phyloP scores from a whole-genome alignment of 202 grass and related monocot genomes.

The Schoenoplectus tabernaemontani region DNA sequence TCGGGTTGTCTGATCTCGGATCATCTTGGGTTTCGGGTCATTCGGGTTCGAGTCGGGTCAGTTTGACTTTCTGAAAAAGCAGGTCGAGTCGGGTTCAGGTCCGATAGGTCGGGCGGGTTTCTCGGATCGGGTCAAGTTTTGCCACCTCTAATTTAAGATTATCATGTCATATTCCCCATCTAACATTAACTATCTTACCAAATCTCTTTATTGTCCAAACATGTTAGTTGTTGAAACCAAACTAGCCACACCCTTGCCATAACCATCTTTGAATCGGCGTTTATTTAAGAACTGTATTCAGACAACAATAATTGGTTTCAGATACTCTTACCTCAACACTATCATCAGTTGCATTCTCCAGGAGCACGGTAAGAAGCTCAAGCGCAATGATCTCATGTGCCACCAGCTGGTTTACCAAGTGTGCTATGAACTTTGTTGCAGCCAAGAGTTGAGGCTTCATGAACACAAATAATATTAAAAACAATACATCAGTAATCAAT shows the following conservation, averaged over 20 bases:
- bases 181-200: background rate
- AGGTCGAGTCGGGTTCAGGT: no score
- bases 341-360: slow-evolving; percentile 90
- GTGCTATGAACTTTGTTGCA: slow-evolving; percentile 91
- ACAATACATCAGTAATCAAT: background rate
- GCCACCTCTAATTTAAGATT: no score
- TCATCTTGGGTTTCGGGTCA: no score
- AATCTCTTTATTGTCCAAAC: background rate
- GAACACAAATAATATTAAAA: background rate
- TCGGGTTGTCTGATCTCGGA: no score
- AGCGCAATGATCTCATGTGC: slow-evolving; percentile 64
- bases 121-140: no score
- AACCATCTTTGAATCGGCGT: background rate
- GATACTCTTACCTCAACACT: slow-evolving; percentile 64
- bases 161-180: background rate
- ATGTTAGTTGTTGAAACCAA: background rate
- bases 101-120: no score
- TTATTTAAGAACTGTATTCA: background rate
- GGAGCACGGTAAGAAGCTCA: slow-evolving; percentile 79
- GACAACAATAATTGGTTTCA: background rate
- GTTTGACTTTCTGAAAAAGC: no score
- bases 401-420: slow-evolving; percentile 95
- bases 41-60: no score
- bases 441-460: slow-evolving; percentile 88
- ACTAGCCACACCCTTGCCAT: background rate